Evolutionary conservation across 2,329 filamentous ascomycete genomes (phyloP).

Genomic region (Penicillium occitanis): DNA sequence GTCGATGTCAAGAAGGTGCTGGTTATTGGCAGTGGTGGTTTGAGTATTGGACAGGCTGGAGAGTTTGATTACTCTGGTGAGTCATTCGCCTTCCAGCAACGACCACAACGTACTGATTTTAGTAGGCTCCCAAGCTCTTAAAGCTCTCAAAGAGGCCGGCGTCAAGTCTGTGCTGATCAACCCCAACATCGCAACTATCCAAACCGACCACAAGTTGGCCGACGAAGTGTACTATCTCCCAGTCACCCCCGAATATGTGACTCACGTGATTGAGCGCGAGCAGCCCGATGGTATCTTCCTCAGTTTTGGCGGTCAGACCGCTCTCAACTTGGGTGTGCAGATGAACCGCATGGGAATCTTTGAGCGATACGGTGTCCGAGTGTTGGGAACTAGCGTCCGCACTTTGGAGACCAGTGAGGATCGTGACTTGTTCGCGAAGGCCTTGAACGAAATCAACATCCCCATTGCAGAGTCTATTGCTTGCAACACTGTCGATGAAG

Average conservation of each 20-base stretch:
- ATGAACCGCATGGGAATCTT: slow-evolving; percentile 96
- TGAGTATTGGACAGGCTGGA: slow-evolving; percentile 95
- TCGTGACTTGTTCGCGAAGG: slow-evolving; percentile 92
- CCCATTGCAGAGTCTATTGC: slow-evolving; percentile 96
- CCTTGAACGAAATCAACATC: slow-evolving; percentile 94
- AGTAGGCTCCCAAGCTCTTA: slow-evolving; percentile 87
- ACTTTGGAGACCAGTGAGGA: slow-evolving; percentile 95
- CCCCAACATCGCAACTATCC: slow-evolving; percentile 97
- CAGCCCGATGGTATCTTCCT: slow-evolving; percentile 95
- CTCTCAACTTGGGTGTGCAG: slow-evolving; percentile 92
- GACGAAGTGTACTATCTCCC: slow-evolving; percentile 98
- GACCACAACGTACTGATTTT: neutral
- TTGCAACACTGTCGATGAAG: slow-evolving; percentile 86
- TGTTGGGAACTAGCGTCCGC: slow-evolving; percentile 90
- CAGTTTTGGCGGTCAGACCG: slow-evolving; percentile 96
- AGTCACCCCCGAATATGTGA: slow-evolving; percentile 95
- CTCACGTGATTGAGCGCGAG: slow-evolving; percentile 95
- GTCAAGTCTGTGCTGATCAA: slow-evolving; percentile 92
- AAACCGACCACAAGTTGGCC: slow-evolving; percentile 92
- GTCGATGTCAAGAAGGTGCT: slow-evolving; percentile 96
- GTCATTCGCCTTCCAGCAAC: neutral
- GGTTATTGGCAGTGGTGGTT: slow-evolving; percentile 91
- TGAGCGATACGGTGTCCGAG: slow-evolving; percentile 91
- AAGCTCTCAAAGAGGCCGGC: slow-evolving; percentile 93
- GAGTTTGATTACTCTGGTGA: slow-evolving; percentile 97